Percentiles rank a stretch among this genome's conserved stretches.
These are phyloP conservation scores for Yamadazyma sp. DNA, from an alignment of 1,139 yeast genomes.

Conservation along the genomic window DNA sequence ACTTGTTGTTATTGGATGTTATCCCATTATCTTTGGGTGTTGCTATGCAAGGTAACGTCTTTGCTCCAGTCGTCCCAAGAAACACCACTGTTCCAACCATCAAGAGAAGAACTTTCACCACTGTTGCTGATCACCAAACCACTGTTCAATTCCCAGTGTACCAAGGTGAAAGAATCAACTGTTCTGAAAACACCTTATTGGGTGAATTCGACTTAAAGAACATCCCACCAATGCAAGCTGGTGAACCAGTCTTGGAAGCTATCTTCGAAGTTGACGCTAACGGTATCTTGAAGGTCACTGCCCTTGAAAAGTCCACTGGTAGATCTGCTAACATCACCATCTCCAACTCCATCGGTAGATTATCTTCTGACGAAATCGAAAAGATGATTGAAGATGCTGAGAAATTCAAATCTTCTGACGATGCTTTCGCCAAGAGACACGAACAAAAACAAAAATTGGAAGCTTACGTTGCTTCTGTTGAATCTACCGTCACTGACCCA, in stretches of 20 bases:
- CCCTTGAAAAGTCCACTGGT: slow-evolving; percentile 98
- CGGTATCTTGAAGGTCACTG: slow-evolving; percentile 98
- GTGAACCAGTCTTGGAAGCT: slow-evolving; percentile 96
- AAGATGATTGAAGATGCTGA: slow-evolving; percentile 99
- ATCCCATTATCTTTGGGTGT: slow-evolving; percentile 94
- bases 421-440: slow-evolving; percentile 99
- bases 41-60: slow-evolving; percentile 97
- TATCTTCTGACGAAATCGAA: slow-evolving; percentile 95
- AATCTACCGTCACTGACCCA: slow-evolving; percentile 97
- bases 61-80: slow-evolving; percentile 96
- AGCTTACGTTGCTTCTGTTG: slow-evolving; percentile 97
- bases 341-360: slow-evolving; percentile 99
- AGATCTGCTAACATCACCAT: slow-evolving; percentile 99
- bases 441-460: slow-evolving; percentile 99
- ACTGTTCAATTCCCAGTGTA: slow-evolving; percentile 93
- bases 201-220: slow-evolving; percentile 96
- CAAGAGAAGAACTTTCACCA: slow-evolving; percentile 94
- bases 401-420: slow-evolving; percentile 98
- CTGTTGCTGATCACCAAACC: slow-evolving; percentile 97
- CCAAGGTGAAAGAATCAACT: slow-evolving; percentile 97
- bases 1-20: slow-evolving; percentile 82
- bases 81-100: slow-evolving; percentile 96
- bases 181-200: slow-evolving; percentile 90
- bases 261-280: slow-evolving; percentile 93
- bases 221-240: slow-evolving; percentile 98